phyloP scores from a whole-genome alignment of 2,329 filamentous ascomycete genomes.

The Scleromitrula shiraiana region DNA sequence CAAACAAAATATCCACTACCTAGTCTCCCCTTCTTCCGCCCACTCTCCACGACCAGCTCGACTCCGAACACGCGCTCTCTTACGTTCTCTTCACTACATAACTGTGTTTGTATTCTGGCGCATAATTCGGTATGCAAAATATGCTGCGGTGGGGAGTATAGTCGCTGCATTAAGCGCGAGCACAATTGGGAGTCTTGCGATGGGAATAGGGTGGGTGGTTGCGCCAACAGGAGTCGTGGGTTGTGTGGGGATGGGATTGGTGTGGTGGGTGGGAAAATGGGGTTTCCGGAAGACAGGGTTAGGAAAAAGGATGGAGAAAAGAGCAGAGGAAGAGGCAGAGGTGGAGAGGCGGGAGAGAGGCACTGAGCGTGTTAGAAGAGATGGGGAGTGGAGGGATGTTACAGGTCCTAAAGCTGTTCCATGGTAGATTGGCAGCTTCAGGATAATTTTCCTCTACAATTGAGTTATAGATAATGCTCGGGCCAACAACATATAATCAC shows the following conservation, averaged over 20 bases:
- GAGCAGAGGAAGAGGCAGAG: constrained; percentile 14
- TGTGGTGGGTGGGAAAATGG: constrained; percentile 28
- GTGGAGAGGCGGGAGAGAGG: constrained; percentile 11
- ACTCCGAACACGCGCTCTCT: constrained; percentile 27
- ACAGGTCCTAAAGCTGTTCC: constrained; percentile 25
- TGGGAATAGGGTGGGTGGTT: constrained; percentile 25
- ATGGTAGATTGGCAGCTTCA: constrained; percentile 16
- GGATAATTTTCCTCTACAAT: neutral
- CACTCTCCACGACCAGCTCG: constrained; percentile 20
- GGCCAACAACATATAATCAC: neutral
- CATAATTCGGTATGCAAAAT: constrained; percentile 29
- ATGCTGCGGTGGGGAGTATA: constrained; percentile 24
- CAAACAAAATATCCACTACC: constrained; percentile 25
- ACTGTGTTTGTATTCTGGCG: constrained; percentile 29
- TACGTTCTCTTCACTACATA: constrained; percentile 25
- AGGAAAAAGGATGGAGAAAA: constrained; percentile 16
- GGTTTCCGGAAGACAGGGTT: constrained; percentile 24
- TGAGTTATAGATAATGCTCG: neutral
- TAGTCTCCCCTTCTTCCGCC: constrained; percentile 22
- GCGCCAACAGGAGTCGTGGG: constrained; percentile 25
- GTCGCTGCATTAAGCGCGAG: constrained; percentile 25
- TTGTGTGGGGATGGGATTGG: constrained; percentile 22
- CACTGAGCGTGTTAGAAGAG: constrained; percentile 16
- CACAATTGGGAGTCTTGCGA: constrained; percentile 24
- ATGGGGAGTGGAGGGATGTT: constrained; percentile 28